These are phyloP conservation scores for Penicillium canariense DNA, from an alignment of 495 filamentous ascomycete species.

Conservation along the genomic window DNA sequence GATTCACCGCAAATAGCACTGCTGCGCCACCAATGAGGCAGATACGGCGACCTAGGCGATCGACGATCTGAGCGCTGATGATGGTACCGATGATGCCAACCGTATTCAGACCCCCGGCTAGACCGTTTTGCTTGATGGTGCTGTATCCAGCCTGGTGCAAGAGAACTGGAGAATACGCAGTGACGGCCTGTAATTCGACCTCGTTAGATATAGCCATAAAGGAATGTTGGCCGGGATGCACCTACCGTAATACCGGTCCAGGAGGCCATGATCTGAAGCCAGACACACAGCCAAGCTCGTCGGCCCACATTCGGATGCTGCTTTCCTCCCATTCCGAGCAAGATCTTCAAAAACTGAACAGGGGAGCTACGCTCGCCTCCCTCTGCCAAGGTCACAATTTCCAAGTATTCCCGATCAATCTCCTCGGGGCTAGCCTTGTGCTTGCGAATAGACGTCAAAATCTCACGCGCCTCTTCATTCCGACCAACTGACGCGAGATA, in stretches of 20 bases:
- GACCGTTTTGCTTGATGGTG: constrained; percentile 45
- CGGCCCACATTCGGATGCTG: constrained; percentile 36
- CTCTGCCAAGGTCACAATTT: constrained; percentile 36
- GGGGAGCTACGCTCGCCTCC: constrained; percentile 37
- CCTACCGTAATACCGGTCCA: constrained; percentile 52
- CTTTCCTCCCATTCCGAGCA: constrained; percentile 32
- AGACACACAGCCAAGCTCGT: constrained; percentile 49
- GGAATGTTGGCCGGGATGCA: neutral
- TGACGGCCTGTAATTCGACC: constrained; percentile 29
- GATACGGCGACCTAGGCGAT: constrained; percentile 46
- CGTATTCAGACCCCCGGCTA: constrained; percentile 54
- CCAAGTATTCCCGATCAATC: constrained; percentile 39
- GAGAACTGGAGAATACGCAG: constrained; percentile 41
- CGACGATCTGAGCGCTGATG: constrained; percentile 52
- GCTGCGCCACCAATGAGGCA: constrained; percentile 43
- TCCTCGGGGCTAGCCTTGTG: constrained; percentile 22
- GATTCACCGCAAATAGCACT: constrained; percentile 32
- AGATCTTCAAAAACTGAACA: constrained; percentile 36
- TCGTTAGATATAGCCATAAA: neutral
- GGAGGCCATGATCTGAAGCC: constrained; percentile 54
- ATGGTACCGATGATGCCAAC: constrained; percentile 54
- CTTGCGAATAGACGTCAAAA: constrained; percentile 29
- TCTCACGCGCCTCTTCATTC: constrained; percentile 37
- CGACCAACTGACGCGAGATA: constrained; percentile 41
- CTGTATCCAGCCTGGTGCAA: constrained; percentile 45